Conservation (phyloP, 495 filamentous ascomycete species). For the Lasiosphaeriaceae sp. region DNA sequence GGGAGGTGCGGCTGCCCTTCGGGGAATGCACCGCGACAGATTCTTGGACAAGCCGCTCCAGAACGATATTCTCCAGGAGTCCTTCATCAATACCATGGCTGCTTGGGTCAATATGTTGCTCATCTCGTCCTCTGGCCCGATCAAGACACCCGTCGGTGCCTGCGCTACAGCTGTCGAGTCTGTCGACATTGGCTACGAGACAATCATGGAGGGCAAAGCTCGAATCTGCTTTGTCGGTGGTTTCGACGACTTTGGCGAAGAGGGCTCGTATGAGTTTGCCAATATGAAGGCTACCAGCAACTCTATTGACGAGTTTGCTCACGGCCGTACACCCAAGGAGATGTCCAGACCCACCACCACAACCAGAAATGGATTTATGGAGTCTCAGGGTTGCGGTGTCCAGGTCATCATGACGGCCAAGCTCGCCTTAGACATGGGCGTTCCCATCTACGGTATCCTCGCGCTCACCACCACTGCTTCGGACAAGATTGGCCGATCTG, state of each 20-base stretch:
- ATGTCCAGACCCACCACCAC: conserved; percentile 98
- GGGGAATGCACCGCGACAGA: conserved; percentile 98
- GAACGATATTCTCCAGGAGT: conserved; percentile 98
- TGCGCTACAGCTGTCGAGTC: conserved; percentile 98
- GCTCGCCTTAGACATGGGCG: conserved; percentile 96
- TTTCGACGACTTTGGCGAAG: conserved; percentile 98
- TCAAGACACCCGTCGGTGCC: conserved; percentile 97
- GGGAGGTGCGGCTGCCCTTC: conserved; percentile 84
- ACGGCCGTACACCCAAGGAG: conserved; percentile 90
- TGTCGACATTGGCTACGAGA: conserved; percentile 95
- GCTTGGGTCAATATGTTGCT: conserved; percentile 99
- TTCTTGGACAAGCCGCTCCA: conserved; percentile 97
- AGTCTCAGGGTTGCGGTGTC: conserved; percentile 97
- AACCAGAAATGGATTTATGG: conserved; percentile 97
- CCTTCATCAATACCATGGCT: conserved; percentile 99
- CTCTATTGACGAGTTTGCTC: conserved; percentile 89
- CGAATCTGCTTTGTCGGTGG: conserved; percentile 96
- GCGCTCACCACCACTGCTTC: conserved; percentile 95
- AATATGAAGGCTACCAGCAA: conserved; percentile 99
- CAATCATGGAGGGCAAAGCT: conserved; percentile 95
- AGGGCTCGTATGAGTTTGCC: conserved; percentile 98
- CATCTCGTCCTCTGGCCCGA: conserved; percentile 92
- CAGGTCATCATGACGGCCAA: conserved; percentile 97
- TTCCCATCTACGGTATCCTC: conserved; percentile 94
- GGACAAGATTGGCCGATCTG: conserved; percentile 97